Base-by-base conservation (phyloP, 2,329 filamentous ascomycete species). In the Xylaria sp. region DNA sequence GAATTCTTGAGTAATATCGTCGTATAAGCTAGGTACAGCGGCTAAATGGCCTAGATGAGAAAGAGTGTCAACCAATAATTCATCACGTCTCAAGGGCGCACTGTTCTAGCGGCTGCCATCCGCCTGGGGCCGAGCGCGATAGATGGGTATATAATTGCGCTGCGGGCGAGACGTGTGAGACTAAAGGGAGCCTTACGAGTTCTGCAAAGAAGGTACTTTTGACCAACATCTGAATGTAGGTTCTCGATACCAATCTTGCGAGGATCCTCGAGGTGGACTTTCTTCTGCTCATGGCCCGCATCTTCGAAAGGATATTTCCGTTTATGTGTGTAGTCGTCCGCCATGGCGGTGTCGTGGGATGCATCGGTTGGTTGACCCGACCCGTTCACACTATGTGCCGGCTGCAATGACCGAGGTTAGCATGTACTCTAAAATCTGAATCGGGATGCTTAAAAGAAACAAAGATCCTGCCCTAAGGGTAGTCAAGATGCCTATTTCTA, bases 141-240 rank as follows among this genome's bases (percentile, higher is more conserved):
- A 57, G 55, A 57, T 62, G 60, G 56, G 55, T 50, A 52, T 41
- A 59, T 56, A 39, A 39, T 48, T 54, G 48, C 54, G 61, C 56
- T 63, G 51, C 66, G 67, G 65, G 63, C 66, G 63, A 64, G 69
- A 68, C 60, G 63, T 63, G 67, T 60, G 62, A 66, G 63, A 65
- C 55, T 59, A 60, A 75, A 77, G 80, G 80, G 77, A 78, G 78
- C 72, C 83, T 86, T 86, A 87, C 84, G 78, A 76, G 77, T 84
- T 78, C 79, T 82, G 78, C 83, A 83, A 74, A 88, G 78, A 66
- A 86, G 79, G 74, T 87, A 87, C 75, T 86, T 87, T 67, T 80
- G 76, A 73, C 84, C 85, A 59, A 88, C 84, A 77, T 88, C 83
- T 67, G 83, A 72, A 69, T 87, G 84, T 64, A 88, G 77, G 72